Conservation (phyloP, 2,329 filamentous ascomycete species). For the Talaromyces marneffei region DNA sequence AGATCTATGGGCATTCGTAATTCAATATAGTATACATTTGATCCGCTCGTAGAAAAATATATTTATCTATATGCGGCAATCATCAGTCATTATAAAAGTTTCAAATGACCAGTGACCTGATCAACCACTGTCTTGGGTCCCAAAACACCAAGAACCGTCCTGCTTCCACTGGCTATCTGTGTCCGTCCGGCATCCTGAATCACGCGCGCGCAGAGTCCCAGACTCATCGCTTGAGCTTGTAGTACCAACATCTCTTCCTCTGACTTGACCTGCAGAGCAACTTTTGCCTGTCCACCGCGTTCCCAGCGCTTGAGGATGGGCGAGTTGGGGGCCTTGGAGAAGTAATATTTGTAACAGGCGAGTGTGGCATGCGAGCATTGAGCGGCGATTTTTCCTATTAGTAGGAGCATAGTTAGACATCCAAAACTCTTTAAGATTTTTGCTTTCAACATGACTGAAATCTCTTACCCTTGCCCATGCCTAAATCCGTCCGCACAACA, state of each 20-base stretch:
- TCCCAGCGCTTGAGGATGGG: slow-evolving; percentile 80
- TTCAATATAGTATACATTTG: neutral
- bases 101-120: slow-evolving; percentile 75
- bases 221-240: slow-evolving; percentile 70
- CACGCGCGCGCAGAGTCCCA: slow-evolving; percentile 82
- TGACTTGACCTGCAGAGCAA: slow-evolving; percentile 81
- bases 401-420: neutral
- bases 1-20: neutral
- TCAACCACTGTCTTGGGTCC: slow-evolving; percentile 85
- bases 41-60: neutral
- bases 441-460: neutral
- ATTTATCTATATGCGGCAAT: neutral
- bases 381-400: slow-evolving; percentile 85
- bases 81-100: slow-evolving; percentile 58
- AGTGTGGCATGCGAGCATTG: slow-evolving; percentile 95
- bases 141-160: slow-evolving; percentile 79
- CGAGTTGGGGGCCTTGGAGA: slow-evolving; percentile 48
- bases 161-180: slow-evolving; percentile 88
- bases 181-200: slow-evolving; percentile 95
- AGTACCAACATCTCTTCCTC: slow-evolving; percentile 73
- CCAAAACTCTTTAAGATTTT: neutral
- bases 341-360: slow-evolving; percentile 87
- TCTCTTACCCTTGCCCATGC: slow-evolving; percentile 84
- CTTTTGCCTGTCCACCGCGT: slow-evolving; percentile 78
- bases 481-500: slow-evolving; percentile 86